Base-by-base conservation (phyloP, 495 filamentous ascomycete genomes). In the Penicillium paxilli region DNA sequence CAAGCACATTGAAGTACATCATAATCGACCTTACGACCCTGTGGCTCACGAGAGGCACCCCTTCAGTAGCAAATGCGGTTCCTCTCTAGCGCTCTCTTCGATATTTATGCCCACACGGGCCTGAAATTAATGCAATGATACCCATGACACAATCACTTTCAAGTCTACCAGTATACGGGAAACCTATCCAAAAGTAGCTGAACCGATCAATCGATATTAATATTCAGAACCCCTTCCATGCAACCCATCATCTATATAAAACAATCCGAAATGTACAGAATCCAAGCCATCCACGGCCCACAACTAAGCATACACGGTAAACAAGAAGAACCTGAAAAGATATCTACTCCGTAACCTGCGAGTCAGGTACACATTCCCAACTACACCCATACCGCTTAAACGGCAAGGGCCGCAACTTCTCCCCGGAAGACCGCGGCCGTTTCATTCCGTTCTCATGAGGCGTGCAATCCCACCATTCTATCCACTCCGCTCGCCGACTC, bases 381-480 rank as follows among this genome's bases (percentile, higher is more conserved):
- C 86, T 89, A 64, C 88, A 92, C 1, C 80, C 85, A 25, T 77
- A 63, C 37, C 83, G 72, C 19, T 84, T 57, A 60, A 92, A 88
- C 1, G 88, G 88, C 33, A 90, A 66, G 30, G 76, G 72, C 8
- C 72, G 66, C 19, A 76, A 55, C 49, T 44, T 63, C 48, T 72
- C 69, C 0, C 68, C 69, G n/a, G 68, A 63, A 23, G 44, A 38
- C 8, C 75, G 65, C 1, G 72, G 67, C 35, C 66, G 59, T 55
- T 76, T 76, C 52, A 76, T 58, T 12, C 75, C 75, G 48, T 72
- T 78, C 57, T 78, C 75, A 49, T 71, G 70, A 1, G 71, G 72
- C 8, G 60, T 70, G 51, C 63, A 73, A 55, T 83, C 77, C 84
- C 85, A 89, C 81, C 86, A 90, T 63, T 92, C 87, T 44, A 89